Evolutionary conservation across 108 stramenopile genomes (phyloP).

Genomic region (Fragilaria radians): DNA sequence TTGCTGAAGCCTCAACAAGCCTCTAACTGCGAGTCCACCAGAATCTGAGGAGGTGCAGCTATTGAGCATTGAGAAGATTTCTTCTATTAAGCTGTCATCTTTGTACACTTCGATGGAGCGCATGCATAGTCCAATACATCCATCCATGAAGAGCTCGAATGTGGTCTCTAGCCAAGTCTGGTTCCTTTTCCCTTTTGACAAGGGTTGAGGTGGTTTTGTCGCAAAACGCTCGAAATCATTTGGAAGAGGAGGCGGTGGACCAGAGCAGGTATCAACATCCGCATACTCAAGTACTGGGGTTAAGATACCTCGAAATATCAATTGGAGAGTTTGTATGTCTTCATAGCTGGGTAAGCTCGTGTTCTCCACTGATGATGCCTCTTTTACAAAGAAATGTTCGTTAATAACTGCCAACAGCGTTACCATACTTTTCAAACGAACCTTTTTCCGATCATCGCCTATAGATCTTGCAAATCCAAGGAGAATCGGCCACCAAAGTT

Average conservation of each 20-base stretch:
- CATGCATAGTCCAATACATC: conserved; percentile 59
- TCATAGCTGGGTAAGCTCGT: conserved; percentile 37
- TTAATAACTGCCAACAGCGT: conserved; percentile 56
- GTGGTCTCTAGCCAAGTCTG: conserved; percentile 68
- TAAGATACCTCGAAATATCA: conserved; percentile 74
- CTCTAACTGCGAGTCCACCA: conserved; percentile 62
- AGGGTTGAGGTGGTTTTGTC: conserved; percentile 2
- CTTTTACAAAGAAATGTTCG: conserved; percentile 56
- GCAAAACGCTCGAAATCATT: conserved; percentile 65
- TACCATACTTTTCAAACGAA: conserved; percentile 57
- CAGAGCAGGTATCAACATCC: conserved; percentile 20
- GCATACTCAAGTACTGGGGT: conserved; percentile 80
- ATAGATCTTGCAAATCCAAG: conserved; percentile 83
- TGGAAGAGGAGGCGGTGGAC: conserved; percentile 37
- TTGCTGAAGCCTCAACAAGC: conserved; percentile 60
- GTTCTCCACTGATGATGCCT: too few relatives aligned
- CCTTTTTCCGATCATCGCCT: conserved; percentile 62
- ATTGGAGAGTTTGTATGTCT: conserved; percentile 68
- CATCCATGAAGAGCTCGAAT: conserved; percentile 77
- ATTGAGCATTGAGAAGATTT: conserved; percentile 78
- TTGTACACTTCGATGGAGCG: conserved; percentile 53
- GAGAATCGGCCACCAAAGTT: conserved; percentile 97
- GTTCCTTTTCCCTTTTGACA: conserved; percentile 2
- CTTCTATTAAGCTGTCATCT: conserved; percentile 61
- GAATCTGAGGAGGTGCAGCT: conserved; percentile 78